phyloP scores from a whole-genome alignment of 176 grass and related monocot species.

The Carex scoparia region DNA sequence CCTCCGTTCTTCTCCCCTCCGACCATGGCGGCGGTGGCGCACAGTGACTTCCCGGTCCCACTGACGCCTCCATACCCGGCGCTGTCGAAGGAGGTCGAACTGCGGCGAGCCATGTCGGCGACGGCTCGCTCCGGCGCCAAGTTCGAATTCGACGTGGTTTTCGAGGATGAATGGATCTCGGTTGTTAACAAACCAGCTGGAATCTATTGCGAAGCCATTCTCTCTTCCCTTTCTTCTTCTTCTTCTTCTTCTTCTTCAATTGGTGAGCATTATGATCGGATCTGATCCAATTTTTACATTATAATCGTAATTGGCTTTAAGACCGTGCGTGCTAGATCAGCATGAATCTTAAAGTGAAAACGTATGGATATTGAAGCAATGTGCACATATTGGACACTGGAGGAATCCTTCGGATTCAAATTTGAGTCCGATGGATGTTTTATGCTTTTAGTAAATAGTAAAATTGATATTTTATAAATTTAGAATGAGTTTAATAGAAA shows the following conservation, averaged over 20 bases:
- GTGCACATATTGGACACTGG: too few relatives aligned
- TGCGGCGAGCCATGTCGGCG: slow-evolving; percentile 76
- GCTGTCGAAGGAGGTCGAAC: slow-evolving; percentile 71
- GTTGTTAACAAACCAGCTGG: slow-evolving; percentile 79
- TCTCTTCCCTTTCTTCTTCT: slow-evolving; percentile 36
- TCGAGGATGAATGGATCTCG: slow-evolving; percentile 80
- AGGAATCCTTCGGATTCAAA: too few relatives aligned
- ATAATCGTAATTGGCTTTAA: too few relatives aligned
- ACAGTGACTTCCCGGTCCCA: slow-evolving; percentile 41
- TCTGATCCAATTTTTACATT: background rate
- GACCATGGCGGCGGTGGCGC: background rate
- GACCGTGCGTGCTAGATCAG: too few relatives aligned
- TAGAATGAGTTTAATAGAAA: too few relatives aligned
- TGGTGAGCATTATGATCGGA: background rate
- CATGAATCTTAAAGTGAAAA: too few relatives aligned
- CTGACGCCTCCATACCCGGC: slow-evolving; percentile 75
- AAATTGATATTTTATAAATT: too few relatives aligned
- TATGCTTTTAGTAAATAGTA: too few relatives aligned
- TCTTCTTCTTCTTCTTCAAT: slow-evolving; percentile 17
- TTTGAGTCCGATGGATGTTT: too few relatives aligned
- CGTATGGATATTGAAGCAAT: too few relatives aligned
- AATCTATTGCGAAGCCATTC: slow-evolving; percentile 77
- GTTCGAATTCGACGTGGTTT: slow-evolving; percentile 30
- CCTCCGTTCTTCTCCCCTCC: background rate
- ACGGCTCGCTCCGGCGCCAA: slow-evolving; percentile 39